Base-by-base conservation (phyloP, 441 rosid genomes). In the Populus hybrid region DNA sequence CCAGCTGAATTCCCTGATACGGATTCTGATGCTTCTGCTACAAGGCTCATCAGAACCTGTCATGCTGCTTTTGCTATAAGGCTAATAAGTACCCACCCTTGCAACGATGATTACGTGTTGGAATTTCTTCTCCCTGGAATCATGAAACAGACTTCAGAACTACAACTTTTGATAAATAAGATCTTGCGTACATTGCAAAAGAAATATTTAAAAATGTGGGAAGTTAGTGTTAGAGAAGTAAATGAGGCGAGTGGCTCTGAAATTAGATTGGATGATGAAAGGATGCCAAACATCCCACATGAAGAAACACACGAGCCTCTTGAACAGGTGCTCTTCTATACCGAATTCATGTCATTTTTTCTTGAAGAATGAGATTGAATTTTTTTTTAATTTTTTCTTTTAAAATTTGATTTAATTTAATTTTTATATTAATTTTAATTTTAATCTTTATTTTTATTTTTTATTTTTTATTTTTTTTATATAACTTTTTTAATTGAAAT, bases 211-310 rank as follows among this genome's bases (percentile, higher is more conserved):
- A 7, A 57, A 3, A 0, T 7, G 10, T 57, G 63, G 63, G 1
- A 18, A 57, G 0, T 57, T 0, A 0, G 23, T 9, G 3, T 2
- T 0, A 2, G 0, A 2, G 23, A 57, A 7, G 0, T 0, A 19
- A 19, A 57, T 7, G 23, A 57, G 63, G 10, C 23, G 1, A 6
- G 8, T 1, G 8, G 9, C 9, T 6, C 0, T 53, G 3, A 4
- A 53, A 3, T 16, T 19, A 0, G 63, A 19, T 19, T 57, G 21
- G 23, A 57, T 6, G 63, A 57, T 57, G 63, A 6, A 18, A 19
- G 63, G 19, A 57, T 2, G 4, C 0, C 63, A 18, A 57, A 0
- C 23, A 57, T 6, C 63, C 23, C 23, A 19, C 63, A 23, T 23
- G 42, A 9, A 38, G 11, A 53, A 18, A 53, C 63, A 18, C 21